Conservation (phyloP, 768 basidiomycete genomes). For the Phaffia australis region DNA sequence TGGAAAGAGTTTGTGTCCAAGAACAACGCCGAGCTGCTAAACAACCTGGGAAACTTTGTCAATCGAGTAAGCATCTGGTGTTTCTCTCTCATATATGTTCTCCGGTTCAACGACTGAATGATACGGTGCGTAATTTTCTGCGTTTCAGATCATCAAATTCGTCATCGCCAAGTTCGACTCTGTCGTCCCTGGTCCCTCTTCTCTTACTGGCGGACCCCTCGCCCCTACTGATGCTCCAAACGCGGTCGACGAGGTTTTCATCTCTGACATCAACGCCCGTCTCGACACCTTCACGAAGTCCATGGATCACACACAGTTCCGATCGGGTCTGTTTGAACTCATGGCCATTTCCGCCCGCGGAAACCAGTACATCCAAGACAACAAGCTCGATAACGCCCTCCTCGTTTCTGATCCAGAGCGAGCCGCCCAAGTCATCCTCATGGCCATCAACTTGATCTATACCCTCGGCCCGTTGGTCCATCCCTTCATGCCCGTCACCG, state of each 20-base stretch:
- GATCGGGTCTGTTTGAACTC: constrained; percentile 71
- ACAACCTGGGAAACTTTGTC: constrained; percentile 97
- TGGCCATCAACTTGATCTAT: constrained; percentile 87
- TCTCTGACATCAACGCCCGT: constrained; percentile 64
- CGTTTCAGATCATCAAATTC: constrained; percentile 59
- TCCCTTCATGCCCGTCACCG: constrained; percentile 93
- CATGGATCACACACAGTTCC: constrained; percentile 86
- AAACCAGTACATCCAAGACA: constrained; percentile 88
- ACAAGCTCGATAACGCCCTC: constrained; percentile 79
- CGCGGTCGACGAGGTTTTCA: constrained; percentile 52
- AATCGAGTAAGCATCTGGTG: constrained; percentile 52
- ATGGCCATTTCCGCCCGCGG: constrained; percentile 83
- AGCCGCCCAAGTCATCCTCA: constrained; percentile 79
- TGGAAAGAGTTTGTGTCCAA: constrained; percentile 88
- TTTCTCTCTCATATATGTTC: neutral
- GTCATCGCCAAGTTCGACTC: constrained; percentile 71
- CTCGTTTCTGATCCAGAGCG: constrained; percentile 68
- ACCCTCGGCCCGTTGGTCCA: constrained; percentile 70
- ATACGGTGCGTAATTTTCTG: neutral
- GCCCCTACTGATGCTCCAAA: constrained; percentile 46
- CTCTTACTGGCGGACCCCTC: constrained; percentile 58
- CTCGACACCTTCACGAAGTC: constrained; percentile 68
- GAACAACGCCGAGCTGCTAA: constrained; percentile 85
- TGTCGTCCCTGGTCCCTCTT: constrained; percentile 66
- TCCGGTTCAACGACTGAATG: neutral